Conservation (phyloP, 495 filamentous ascomycete genomes). For the Talaromyces trachyspermus region DNA sequence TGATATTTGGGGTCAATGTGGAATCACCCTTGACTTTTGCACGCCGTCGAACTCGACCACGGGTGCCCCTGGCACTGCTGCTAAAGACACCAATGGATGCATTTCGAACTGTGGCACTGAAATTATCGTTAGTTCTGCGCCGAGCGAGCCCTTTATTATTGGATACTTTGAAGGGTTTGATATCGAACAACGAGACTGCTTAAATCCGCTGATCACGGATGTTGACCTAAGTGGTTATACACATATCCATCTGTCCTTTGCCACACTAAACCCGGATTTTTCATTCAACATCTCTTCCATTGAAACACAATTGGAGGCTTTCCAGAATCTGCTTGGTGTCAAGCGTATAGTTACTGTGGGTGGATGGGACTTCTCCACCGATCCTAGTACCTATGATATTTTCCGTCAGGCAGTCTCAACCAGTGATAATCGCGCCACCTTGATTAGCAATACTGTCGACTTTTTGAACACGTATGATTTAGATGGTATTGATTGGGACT, state of each 20-base stretch:
- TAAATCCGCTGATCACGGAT: conserved; percentile 9
- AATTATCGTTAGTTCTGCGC: too few relatives aligned
- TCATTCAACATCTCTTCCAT: conserved; percentile 19
- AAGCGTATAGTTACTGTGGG: conserved; percentile 40
- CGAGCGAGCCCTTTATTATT: too few relatives aligned
- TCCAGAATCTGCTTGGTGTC: conserved; percentile 14
- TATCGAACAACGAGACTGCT: conserved; percentile 8
- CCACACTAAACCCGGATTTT: conserved; percentile 20
- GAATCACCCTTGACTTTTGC: conserved; percentile 42
- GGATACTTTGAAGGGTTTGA: conserved; percentile 14
- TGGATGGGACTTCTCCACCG: conserved; percentile 40
- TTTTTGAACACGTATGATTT: conserved; percentile 27
- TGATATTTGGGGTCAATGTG: conserved; percentile 41
- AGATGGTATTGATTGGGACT: conserved; percentile 35
- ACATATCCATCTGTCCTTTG: conserved; percentile 41
- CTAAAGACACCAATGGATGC: conserved; percentile 30
- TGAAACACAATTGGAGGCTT: conserved; percentile 19
- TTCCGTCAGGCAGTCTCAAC: conserved; percentile 31
- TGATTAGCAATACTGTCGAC: conserved; percentile 28
- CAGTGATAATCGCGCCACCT: conserved; percentile 23
- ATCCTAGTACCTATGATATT: conserved; percentile 23
- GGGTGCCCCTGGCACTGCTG: conserved; percentile 30
- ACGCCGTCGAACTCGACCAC: conserved; percentile 16
- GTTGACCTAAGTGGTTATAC: conserved; percentile 25
- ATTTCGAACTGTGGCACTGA: conserved; percentile 41